phyloP scores from a whole-genome alignment of 768 basidiomycete genomes.

The Tephrocybe sp. region DNA sequence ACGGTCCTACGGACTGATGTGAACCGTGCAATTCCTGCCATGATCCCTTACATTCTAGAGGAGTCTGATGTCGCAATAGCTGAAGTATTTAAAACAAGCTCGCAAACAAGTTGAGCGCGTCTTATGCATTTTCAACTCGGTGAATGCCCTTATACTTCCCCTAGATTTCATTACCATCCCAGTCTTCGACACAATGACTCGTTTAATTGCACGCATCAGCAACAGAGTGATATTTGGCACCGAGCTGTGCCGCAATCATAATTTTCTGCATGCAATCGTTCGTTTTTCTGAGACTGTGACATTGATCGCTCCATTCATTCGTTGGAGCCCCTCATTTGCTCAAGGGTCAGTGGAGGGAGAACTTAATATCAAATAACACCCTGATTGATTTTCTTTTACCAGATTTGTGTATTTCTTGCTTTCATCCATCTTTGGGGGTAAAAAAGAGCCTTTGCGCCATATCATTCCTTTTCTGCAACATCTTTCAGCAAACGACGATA shows the following conservation, averaged over 20 bases:
- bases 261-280: constrained; percentile 32
- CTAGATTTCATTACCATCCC: constrained; percentile 23
- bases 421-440: constrained; percentile 32
- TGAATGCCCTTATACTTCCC: not conserved
- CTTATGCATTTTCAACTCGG: not conserved
- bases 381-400: not conserved
- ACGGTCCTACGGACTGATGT: constrained; percentile 33
- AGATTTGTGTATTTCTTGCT: constrained; percentile 31
- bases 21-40: constrained; percentile 33
- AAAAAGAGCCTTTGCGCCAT: constrained; percentile 26
- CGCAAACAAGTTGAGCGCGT: constrained; percentile 11
- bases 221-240: constrained; percentile 38
- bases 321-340: constrained; percentile 28
- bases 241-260: constrained; percentile 32
- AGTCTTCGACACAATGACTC: constrained; percentile 36
- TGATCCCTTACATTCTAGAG: constrained; percentile 35
- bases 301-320: constrained; percentile 32
- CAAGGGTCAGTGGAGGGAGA: constrained; percentile 23
- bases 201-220: constrained; percentile 34
- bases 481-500: constrained; percentile 24
- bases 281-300: constrained; percentile 32
- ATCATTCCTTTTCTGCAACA: constrained; percentile 29
- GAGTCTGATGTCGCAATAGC: constrained; percentile 31
- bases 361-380: not conserved
- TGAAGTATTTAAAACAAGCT: constrained; percentile 22